Evolutionary conservation across 2,329 filamentous ascomycete genomes (phyloP).

Genomic region (Fusarium pseudograminearum): DNA sequence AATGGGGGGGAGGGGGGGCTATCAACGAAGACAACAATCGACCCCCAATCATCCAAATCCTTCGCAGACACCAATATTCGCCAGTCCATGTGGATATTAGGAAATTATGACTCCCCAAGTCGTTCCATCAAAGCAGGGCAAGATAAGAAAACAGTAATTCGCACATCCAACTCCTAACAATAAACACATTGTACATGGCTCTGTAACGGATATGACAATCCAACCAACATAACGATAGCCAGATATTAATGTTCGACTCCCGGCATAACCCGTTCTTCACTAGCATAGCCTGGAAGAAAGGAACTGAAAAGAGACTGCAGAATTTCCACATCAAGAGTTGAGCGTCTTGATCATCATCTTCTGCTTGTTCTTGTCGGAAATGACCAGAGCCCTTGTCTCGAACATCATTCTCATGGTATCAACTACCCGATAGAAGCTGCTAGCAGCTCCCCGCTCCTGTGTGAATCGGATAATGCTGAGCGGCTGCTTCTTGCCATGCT

Average conservation of each 20-base stretch:
- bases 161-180: constrained; percentile 42
- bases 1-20: background rate
- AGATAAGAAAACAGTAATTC: constrained; percentile 36
- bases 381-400: constrained; percentile 72
- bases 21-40: constrained; percentile 4
- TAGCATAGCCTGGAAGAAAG: background rate
- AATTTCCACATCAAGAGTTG: constrained; percentile 57
- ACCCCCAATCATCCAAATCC: background rate
- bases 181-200: constrained; percentile 31
- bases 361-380: constrained; percentile 73
- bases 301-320: background rate
- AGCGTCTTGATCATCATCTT: constrained; percentile 81
- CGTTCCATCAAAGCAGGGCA: constrained; percentile 13
- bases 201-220: constrained; percentile 18
- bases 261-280: background rate
- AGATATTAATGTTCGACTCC: background rate
- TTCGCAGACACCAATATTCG: constrained; percentile 27
- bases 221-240: constrained; percentile 10
- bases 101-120: constrained; percentile 21
- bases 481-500: constrained; percentile 81
- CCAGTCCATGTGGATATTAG: constrained; percentile 21
- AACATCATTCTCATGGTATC: constrained; percentile 80
- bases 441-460: constrained; percentile 91
- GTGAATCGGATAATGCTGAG: constrained; percentile 87
- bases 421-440: constrained; percentile 86